Evolutionary conservation across 129 eudicot species (phyloP), one percentile per base, ranked within the genome.

Genomic region (Ambrosia trifida): DNA sequence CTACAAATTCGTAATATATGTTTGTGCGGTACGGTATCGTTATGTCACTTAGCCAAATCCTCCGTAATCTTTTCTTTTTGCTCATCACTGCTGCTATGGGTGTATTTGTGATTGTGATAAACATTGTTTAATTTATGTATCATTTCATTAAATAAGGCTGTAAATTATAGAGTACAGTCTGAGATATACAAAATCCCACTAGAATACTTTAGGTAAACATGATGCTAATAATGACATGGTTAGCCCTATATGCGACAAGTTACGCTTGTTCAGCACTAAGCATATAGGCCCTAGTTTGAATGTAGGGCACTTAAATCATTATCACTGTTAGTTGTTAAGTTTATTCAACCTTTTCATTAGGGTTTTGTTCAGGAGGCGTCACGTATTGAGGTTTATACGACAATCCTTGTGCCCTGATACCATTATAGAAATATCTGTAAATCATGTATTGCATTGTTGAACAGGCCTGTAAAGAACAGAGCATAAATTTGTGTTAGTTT

Each of bases 381-480:
- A 13, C 4, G 58, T 67, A 67, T 44, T 2, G 2, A 7, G 6
- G 14, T 19, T 30, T 67, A 58, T 67, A 44, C 28, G 19, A 28
- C 58, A 46, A 12, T 30, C 11, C 10, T 30, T 59, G 9, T 31
- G 18, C 10, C 19, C 41, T 67, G 58, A 28, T 67, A 67, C 44
- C 35, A 20, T 46, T 33, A 67, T 32, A 6, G 4, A 49, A 67
- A 17, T 67, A 46, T 64, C n/a, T 20, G 6, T 60, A 33, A 5
- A 60, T 31, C 44, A 14, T 60, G 41, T 14, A 33, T 60, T 5
- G 19, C 32, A 3, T 47, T 10, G 63, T 47, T 30, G 10, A 24
- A 68, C 45, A 68, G 28, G n/a, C 13, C 45, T 6, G 3, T 49
- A 47, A 68, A 50, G 35, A 30, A 68, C 30, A 51, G 45, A 66